A percentile compares a stretch with the other conserved stretches of the same genome.
These are phyloP conservation scores for Ophiocordyceps camponoti-floridani DNA, from an alignment of 2,329 filamentous ascomycete species.

Conservation along the genomic window DNA sequence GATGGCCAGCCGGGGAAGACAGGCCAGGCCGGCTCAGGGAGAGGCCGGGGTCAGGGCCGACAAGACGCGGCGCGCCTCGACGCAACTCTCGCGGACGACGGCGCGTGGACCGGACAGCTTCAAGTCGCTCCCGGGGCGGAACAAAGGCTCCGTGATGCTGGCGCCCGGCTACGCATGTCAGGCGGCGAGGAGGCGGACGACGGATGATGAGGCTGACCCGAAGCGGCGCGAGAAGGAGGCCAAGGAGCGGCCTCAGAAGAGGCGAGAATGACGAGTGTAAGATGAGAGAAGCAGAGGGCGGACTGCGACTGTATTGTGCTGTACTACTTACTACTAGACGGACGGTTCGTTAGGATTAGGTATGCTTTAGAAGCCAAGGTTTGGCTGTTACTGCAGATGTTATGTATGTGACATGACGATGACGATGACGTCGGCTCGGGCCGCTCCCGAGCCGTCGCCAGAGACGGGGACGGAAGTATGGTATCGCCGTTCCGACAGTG, in stretches of 20 bases:
- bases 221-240: background rate
- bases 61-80: slow-evolving; percentile 10
- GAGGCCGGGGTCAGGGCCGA: slow-evolving; percentile 6
- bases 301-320: background rate
- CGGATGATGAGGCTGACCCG: background rate
- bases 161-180: slow-evolving; percentile 1
- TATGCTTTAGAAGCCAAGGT: too few species aligned
- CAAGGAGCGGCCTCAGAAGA: background rate
- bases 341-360: too few species aligned
- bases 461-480: background rate
- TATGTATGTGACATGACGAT: too few species aligned
- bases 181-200: background rate
- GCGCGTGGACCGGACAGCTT: background rate
- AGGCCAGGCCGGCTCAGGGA: slow-evolving; percentile 24
- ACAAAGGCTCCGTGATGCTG: slow-evolving; percentile 9
- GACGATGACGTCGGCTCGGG: too few species aligned
- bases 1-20: slow-evolving; percentile 36
- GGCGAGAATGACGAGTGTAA: background rate
- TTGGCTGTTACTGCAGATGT: too few species aligned
- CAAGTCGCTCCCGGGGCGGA: slow-evolving; percentile 7
- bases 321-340: too few species aligned
- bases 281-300: too few species aligned
- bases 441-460: background rate
- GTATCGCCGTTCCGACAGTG: background rate
- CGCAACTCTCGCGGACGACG: slow-evolving; percentile 3